phyloP scores from a whole-genome alignment of 139 green algal species.

The Tetradesmus lagerheimii region DNA sequence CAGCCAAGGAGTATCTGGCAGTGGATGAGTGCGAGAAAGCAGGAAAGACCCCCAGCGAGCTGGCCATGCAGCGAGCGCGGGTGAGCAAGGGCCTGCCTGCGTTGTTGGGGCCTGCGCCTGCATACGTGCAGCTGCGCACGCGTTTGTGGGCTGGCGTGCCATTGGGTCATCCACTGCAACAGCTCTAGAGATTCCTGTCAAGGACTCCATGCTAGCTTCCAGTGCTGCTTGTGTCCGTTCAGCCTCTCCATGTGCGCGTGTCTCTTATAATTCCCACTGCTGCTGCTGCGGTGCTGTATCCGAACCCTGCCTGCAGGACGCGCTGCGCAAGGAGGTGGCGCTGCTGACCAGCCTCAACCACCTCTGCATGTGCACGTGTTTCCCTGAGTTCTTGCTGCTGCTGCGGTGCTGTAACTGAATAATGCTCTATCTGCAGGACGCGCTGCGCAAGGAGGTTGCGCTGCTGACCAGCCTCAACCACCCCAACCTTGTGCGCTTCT shows the following conservation, averaged over 20 bases:
- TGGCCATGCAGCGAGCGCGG: background rate
- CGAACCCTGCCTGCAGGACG: conserved; percentile 35
- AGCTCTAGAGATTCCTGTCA: too few relatives aligned
- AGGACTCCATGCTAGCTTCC: too few relatives aligned
- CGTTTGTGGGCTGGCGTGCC: too few relatives aligned
- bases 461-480: conserved; percentile 57
- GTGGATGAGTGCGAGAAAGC: background rate
- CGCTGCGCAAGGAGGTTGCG: conserved; percentile 58
- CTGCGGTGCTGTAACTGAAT: too few relatives aligned
- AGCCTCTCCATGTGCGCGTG: too few relatives aligned
- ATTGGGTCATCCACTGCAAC: too few relatives aligned
- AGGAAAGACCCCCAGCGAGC: background rate
- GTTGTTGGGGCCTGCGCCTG: background rate
- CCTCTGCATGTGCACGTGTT: conserved; percentile 66
- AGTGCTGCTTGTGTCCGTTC: too few relatives aligned
- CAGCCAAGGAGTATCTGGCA: conserved; percentile 32
- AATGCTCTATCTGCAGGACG: conserved; percentile 15
- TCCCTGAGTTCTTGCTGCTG: too few relatives aligned
- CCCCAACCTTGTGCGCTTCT: conserved; percentile 71
- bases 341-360: conserved; percentile 57
- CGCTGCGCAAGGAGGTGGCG: conserved; percentile 57
- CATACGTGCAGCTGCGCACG: background rate
- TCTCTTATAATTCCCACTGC: too few relatives aligned
- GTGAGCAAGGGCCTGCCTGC: background rate
- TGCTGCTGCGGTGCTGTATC: too few relatives aligned